These are phyloP conservation scores for Neurospora sp. DNA, from an alignment of 2,329 filamentous ascomycete genomes.

Conservation along the genomic window DNA sequence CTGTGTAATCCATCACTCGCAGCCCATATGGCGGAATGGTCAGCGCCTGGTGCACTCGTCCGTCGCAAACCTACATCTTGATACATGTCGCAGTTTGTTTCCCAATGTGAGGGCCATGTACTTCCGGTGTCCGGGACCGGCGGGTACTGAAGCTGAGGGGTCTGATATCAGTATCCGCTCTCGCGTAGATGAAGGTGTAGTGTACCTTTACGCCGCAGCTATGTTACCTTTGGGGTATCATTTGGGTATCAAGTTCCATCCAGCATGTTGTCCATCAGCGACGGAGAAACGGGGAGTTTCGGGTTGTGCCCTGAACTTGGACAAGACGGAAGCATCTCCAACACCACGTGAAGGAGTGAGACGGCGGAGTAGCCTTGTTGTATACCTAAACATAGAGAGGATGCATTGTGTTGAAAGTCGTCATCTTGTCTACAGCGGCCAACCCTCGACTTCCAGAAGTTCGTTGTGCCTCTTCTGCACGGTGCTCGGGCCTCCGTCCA, in stretches of 20 bases:
- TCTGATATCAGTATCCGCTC: background rate
- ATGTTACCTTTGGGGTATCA: background rate
- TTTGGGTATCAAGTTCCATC: background rate
- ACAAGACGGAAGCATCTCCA: background rate
- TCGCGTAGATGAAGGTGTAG: background rate
- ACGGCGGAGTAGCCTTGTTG: background rate
- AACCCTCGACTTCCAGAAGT: background rate
- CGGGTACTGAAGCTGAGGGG: background rate
- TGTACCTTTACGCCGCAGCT: background rate
- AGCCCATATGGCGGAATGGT: background rate
- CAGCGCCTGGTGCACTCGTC: background rate
- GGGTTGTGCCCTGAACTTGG: background rate
- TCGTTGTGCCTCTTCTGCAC: background rate
- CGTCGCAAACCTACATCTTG: background rate
- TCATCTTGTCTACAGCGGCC: background rate
- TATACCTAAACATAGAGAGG: background rate
- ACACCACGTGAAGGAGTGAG: background rate
- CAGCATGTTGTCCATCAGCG: background rate
- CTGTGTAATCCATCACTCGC: background rate
- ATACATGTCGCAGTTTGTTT: background rate
- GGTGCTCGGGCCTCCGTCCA: background rate
- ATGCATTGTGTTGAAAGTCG: background rate
- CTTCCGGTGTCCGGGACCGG: background rate
- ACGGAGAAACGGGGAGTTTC: background rate
- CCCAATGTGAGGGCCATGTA: background rate